Conservation (phyloP, 805 yeast genomes). For the Candida vaughaniae region DNA sequence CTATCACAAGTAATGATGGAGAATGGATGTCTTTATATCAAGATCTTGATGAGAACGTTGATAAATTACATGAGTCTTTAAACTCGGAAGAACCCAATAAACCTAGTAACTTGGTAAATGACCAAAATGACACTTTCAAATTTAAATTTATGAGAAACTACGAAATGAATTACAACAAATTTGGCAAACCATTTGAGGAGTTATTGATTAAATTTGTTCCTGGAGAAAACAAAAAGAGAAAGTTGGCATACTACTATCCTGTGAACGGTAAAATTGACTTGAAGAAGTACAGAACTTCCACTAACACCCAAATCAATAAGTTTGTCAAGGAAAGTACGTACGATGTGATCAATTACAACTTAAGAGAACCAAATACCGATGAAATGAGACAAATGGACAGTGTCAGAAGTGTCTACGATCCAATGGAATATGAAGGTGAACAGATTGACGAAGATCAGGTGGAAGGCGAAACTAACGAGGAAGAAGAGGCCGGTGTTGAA, state of each 20-base stretch:
- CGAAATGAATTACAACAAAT: conserved; percentile 60
- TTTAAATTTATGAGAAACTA: conserved; percentile 74
- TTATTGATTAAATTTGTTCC: conserved; percentile 59
- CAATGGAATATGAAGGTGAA: conserved; percentile 70
- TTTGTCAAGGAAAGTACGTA: conserved; percentile 55
- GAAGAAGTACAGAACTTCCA: conserved; percentile 78
- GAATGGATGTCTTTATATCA: conserved; percentile 67
- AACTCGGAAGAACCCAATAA: conserved; percentile 44
- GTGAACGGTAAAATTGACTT: conserved; percentile 74
- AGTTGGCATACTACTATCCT: conserved; percentile 74
- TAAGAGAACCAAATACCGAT: conserved; percentile 71
- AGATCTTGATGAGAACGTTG: conserved; percentile 20
- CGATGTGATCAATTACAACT: conserved; percentile 58
- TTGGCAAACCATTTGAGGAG: conserved; percentile 55
- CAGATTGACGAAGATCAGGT: conserved; percentile 50
- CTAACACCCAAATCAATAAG: conserved; percentile 51
- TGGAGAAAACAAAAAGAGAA: conserved; percentile 34
- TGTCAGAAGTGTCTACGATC: conserved; percentile 68
- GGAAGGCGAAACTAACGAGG: conserved; percentile 27
- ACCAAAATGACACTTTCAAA: conserved; percentile 46
- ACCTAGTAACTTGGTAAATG: conserved; percentile 41
- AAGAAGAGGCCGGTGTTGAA: conserved; percentile 10
- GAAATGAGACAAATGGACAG: conserved; percentile 70
- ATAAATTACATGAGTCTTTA: conserved; percentile 24
- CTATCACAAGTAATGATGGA: conserved; percentile 69